These are phyloP conservation scores for Hypocreales sp. DNA, from an alignment of 2,329 filamentous ascomycete genomes.

Conservation along the genomic window DNA sequence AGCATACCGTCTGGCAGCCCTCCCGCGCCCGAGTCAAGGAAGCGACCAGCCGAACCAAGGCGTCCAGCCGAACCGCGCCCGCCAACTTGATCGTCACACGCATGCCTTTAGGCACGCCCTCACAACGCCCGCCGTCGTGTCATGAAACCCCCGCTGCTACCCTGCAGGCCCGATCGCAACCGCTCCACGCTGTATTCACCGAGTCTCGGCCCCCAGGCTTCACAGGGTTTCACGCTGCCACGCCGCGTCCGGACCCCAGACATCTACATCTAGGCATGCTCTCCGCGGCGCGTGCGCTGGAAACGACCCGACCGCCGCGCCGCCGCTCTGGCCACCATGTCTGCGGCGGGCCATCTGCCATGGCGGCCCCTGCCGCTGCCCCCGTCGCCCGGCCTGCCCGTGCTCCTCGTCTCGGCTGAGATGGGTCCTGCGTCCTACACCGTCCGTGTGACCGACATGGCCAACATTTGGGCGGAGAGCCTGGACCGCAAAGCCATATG, in stretches of 20 bases:
- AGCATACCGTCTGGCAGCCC: no score
- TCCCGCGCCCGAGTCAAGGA: no score
- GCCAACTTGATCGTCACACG: no score
- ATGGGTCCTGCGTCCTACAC: conserved; percentile 43
- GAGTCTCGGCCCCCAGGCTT: conserved; percentile 4
- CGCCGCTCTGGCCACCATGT: no score
- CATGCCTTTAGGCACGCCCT: conserved; percentile 3
- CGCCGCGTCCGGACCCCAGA: background rate
- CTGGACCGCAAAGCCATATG: conserved; percentile 47
- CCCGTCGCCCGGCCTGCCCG: conserved; percentile 29
- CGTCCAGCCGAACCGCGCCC: background rate
- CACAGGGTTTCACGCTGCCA: conserved; percentile 1
- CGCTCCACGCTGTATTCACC: conserved; percentile 4
- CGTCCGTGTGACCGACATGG: conserved; percentile 55
- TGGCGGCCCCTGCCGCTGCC: conserved; percentile 34
- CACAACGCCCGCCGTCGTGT: conserved; percentile 1
- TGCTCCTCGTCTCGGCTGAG: conserved; percentile 45
- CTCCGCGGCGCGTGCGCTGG: no score
- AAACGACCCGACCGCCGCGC: no score
- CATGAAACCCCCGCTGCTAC: background rate
- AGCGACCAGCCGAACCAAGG: no score
- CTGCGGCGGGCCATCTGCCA: background rate
- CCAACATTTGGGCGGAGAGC: conserved; percentile 55
- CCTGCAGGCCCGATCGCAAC: no score
- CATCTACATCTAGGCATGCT: no score